These are phyloP conservation scores for Martiniozyma abietophila DNA, from an alignment of 805 yeast species.

Conservation along the genomic window DNA sequence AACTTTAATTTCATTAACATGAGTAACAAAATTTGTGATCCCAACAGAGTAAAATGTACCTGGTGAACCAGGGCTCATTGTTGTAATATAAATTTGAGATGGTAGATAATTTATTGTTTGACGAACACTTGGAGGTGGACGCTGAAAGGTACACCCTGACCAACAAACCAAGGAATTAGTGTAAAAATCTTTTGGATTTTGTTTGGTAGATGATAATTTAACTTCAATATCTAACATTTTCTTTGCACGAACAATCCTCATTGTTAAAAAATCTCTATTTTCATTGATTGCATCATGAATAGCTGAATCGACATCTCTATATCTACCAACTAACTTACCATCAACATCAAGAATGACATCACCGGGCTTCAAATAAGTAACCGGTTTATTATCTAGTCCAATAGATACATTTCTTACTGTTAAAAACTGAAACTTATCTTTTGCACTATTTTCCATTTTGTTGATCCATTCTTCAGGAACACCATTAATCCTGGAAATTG, in stretches of 20 bases:
- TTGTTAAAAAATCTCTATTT: slow-evolving; percentile 29
- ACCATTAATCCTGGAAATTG: slow-evolving; percentile 77
- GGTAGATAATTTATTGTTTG: slow-evolving; percentile 74
- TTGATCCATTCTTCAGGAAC: slow-evolving; percentile 79
- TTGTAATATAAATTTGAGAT: slow-evolving; percentile 74
- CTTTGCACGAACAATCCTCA: slow-evolving; percentile 67
- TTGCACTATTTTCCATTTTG: slow-evolving; percentile 42
- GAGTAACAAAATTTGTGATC: slow-evolving; percentile 79
- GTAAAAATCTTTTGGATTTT: slow-evolving; percentile 26
- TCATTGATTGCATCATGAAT: slow-evolving; percentile 31
- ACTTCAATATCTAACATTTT: slow-evolving; percentile 51
- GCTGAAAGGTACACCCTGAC: slow-evolving; percentile 78
- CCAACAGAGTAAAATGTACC: slow-evolving; percentile 74
- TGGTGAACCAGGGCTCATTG: slow-evolving; percentile 74
- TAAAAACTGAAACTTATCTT: slow-evolving; percentile 63
- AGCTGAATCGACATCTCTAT: slow-evolving; percentile 50
- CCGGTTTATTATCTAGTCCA: slow-evolving; percentile 20
- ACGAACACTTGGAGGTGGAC: slow-evolving; percentile 89
- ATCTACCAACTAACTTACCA: slow-evolving; percentile 52
- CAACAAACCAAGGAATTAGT: slow-evolving; percentile 67
- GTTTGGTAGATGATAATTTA: slow-evolving; percentile 52
- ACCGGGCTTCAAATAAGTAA: slow-evolving; percentile 42
- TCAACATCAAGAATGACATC: slow-evolving; percentile 71
- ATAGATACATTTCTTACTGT: slow-evolving; percentile 54
- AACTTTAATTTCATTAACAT: slow-evolving; percentile 71